These are phyloP conservation scores for bread wheat (Triticum aestivum) DNA, from an alignment of 176 grass and related monocot genomes.

Conservation along the genomic window DNA sequence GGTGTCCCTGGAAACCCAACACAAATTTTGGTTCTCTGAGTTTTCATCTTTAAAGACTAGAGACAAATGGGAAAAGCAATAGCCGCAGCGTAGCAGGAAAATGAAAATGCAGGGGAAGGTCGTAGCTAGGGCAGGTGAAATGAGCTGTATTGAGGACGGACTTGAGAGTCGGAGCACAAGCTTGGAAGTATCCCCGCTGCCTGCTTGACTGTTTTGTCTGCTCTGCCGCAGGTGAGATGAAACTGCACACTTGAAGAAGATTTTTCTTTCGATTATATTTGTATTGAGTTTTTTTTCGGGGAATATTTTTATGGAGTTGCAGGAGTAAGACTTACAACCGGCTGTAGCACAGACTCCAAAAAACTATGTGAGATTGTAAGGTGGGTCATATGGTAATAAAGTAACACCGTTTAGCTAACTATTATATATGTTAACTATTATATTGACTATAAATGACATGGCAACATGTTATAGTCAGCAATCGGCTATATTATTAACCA, in stretches of 20 bases:
- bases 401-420: too few species aligned
- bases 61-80: not conserved
- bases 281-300: too few species aligned
- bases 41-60: not conserved
- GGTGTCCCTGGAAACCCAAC: conserved; percentile 38
- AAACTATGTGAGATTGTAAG: too few species aligned
- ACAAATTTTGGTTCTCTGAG: not conserved
- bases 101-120: not conserved
- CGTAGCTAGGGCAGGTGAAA: not conserved
- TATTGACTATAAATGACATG: too few species aligned
- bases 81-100: not conserved
- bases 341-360: too few species aligned
- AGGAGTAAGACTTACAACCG: too few species aligned
- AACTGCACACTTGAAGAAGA: not conserved
- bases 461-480: too few species aligned
- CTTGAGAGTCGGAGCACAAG: not conserved
- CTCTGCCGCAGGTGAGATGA: not conserved
- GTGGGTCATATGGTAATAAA: too few species aligned
- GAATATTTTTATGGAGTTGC: too few species aligned
- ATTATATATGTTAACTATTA: too few species aligned
- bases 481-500: too few species aligned
- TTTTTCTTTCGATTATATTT: not conserved
- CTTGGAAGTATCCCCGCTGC: not conserved
- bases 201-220: not conserved
- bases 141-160: not conserved